Conservation (phyloP, 371 early-diverging fungal genomes). For the Mortierella sp. region DNA sequence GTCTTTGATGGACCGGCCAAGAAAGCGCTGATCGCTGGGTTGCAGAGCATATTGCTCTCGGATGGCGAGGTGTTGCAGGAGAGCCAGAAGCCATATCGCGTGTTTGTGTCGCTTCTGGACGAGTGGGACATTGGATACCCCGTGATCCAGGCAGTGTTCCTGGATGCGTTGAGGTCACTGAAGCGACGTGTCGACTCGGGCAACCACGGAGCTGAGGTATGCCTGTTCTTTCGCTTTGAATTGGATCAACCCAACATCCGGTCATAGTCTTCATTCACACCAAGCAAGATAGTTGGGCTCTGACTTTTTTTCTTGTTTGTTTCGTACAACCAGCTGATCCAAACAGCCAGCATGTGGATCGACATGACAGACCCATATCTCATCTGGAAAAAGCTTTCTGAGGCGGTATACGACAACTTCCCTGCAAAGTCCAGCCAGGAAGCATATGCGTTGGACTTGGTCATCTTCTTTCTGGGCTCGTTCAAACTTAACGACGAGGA, state of each 20-base stretch:
- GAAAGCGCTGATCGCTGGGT: slow-evolving; percentile 48
- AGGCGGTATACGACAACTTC: slow-evolving; percentile 61
- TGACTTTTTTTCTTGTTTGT: background rate
- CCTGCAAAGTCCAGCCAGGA: slow-evolving; percentile 54
- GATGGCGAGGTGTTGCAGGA: slow-evolving; percentile 59
- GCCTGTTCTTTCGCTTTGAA: no score
- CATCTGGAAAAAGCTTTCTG: slow-evolving; percentile 81
- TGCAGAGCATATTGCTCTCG: slow-evolving; percentile 66
- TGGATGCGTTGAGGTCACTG: slow-evolving; percentile 78
- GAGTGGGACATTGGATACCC: slow-evolving; percentile 86
- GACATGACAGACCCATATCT: slow-evolving; percentile 87
- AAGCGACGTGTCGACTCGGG: slow-evolving; percentile 60
- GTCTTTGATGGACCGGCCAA: slow-evolving; percentile 62
- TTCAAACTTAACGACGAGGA: slow-evolving; percentile 87
- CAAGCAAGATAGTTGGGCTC: background rate
- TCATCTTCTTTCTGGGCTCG: slow-evolving; percentile 74
- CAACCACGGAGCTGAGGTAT: slow-evolving; percentile 60
- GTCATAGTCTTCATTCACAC: no score
- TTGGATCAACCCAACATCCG: no score
- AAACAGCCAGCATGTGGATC: slow-evolving; percentile 89
- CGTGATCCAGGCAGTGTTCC: slow-evolving; percentile 76
- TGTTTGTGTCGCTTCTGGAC: slow-evolving; percentile 88
- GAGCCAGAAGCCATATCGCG: slow-evolving; percentile 79
- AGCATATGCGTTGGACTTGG: slow-evolving; percentile 63
- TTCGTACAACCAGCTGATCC: slow-evolving; percentile 64